Evolutionary conservation across 768 basidiomycete genomes (phyloP), one percentile per base, ranked within the genome.

Genomic region (Suillus subalutaceus): DNA sequence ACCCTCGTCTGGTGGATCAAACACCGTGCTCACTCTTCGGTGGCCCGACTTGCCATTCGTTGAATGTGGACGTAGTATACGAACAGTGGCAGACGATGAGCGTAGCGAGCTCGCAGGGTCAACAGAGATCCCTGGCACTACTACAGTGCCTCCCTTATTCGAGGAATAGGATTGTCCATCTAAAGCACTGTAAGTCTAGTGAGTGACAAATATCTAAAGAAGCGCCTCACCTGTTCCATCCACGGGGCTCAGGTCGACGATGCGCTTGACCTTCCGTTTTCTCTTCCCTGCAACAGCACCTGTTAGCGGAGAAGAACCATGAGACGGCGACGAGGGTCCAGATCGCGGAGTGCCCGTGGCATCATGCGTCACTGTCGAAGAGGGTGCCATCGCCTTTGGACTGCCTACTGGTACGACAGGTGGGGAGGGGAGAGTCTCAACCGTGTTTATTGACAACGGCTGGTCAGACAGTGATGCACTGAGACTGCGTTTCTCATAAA

Each of bases 181-280:
- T 5, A 82, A 82, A 69, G 72, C 13, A 72, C 69, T 77, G 75
- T n/a, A 73, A 74, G 68, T 81, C 81, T 15, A 71, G 67, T 4
- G 67, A 64, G 35, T 70, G 72, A 37, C 67, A 68, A 13, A 73
- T 70, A 63, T 71, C 9, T 67, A 67, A 16, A 73, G 72, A 41
- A 82, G 81, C 67, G 79, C 83, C 38, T 75, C 72, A 46, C 67
- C 71, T 23, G 70, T 73, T 32, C 79, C 75, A 40, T 80, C 82
- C n/a, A 78, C 85, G 10, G 26, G 18, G 70, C 90, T 88, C 63
- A 95, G 79, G 69, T 93, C 88, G 26, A 96, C 94, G 63, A 96
- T 90, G 18, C 94, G 88, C 72, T 89, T 92, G 61, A 80, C 78
- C 76, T 86, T 90, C 77, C 88, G 89, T 65, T 83, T 83, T 66